Base-by-base conservation (phyloP, 805 yeast species). In the Candida sphagnicola region DNA sequence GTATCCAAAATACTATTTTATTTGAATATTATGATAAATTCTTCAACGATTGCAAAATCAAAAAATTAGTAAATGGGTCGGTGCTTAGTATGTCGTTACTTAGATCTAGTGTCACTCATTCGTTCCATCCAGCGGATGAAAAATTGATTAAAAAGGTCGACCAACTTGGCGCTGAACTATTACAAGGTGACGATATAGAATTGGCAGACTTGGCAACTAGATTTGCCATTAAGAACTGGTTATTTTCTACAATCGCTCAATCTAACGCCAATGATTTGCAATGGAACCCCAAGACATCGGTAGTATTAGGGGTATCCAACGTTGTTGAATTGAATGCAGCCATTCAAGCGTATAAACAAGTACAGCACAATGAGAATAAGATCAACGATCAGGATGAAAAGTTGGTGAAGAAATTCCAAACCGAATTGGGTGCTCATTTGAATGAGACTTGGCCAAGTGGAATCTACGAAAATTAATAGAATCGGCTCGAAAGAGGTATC, bases 1-100 rank as follows among this genome's bases (percentile, higher is more conserved):
- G 93, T 50, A 57, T 90, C 23, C 97, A 91, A 54, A 90, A 89
- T 59, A 72, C 77, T 15, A 54, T 43, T 4, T 62, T 84, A 31
- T 64, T 73, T 18, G 59, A 68, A 0, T 74, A 72, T 48, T 57
- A 70, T 48, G 72, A 69, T 4, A 65, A 64, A 26, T 78, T 86
- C 47, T 59, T 72, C 28, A 49, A 44, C 2, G 77, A 75, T 5
- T 77, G 85, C 10, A 74, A 77, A 4, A 67, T 89, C 21, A 67
- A 72, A 41, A 58, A 70, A 44, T 58, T 90, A n/a, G 61, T 81
- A 54, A 87, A 85, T 56, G 96, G 91, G 3, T 85, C 95, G 1
- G 89, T 93, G 28, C 66, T 91, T 43, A 78, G 90, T 39, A 90
- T 90, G 98, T 85, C 96, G 3, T 59, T 90, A 40, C 67, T 90